phyloP scores from a whole-genome alignment of 75 land plant species.

The Adiantum capillusveneris region DNA sequence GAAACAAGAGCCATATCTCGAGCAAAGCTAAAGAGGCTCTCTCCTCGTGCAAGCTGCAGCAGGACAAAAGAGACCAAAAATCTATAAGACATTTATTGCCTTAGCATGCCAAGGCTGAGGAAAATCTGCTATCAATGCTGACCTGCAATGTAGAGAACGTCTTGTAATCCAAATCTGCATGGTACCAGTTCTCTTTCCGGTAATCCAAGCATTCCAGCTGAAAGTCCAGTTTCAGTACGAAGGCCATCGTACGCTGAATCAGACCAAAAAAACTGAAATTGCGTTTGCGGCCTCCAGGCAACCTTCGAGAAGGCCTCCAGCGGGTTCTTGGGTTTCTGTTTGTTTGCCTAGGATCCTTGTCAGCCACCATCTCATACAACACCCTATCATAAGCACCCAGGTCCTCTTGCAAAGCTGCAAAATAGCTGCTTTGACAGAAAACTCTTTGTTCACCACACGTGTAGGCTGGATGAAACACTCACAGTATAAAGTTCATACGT shows the following conservation, averaged over 20 bases:
- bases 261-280: conserved; percentile 62
- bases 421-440: too few relatives aligned
- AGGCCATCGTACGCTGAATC: conserved; percentile 72
- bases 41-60: conserved; percentile 78
- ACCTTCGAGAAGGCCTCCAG: conserved; percentile 41
- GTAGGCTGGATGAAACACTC: too few relatives aligned
- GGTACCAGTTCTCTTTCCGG: conserved; percentile 74
- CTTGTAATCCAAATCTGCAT: conserved; percentile 89
- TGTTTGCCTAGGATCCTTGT: conserved; percentile 62
- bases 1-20: conserved; percentile 70
- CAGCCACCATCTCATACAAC: conserved; percentile 97
- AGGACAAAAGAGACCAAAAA: not conserved
- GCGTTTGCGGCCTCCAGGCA: conserved; percentile 45
- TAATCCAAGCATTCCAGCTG: conserved; percentile 96
- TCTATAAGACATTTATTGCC: too few relatives aligned
- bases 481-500: too few relatives aligned
- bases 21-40: conserved; percentile 75
- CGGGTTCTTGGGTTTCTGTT: conserved; percentile 33
- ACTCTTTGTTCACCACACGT: too few relatives aligned
- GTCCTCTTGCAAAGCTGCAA: conserved; percentile 54
- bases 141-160: conserved; percentile 87
- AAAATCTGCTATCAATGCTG: too few relatives aligned
- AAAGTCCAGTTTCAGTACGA: conserved; percentile 60
- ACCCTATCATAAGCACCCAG: conserved; percentile 77
- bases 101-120: too few relatives aligned